Evolutionary conservation across 306 rosid species (phyloP).

Genomic region (Oemleria cerasiformis): DNA sequence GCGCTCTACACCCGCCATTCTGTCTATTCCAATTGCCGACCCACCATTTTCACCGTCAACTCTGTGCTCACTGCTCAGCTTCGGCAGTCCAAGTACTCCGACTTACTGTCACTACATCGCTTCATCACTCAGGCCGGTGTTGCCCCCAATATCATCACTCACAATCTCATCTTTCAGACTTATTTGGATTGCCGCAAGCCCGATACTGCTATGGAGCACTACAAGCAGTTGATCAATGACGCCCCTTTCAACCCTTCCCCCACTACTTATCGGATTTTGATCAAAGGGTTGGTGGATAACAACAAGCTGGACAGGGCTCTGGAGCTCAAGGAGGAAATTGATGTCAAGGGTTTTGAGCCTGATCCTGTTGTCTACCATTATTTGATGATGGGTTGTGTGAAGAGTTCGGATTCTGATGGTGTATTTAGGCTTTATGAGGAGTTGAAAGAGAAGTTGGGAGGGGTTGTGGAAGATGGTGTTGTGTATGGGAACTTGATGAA

Average conservation of each 20-base stretch:
- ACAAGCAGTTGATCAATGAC: slow-evolving; percentile 74
- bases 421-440: slow-evolving; percentile 64
- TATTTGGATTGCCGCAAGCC: slow-evolving; percentile 88
- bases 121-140: slow-evolving; percentile 94
- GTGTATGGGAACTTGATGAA: slow-evolving; percentile 85
- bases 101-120: slow-evolving; percentile 84
- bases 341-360: slow-evolving; percentile 49
- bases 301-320: slow-evolving; percentile 60
- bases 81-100: slow-evolving; percentile 85
- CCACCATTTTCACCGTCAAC: slow-evolving; percentile 87
- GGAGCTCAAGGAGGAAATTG: slow-evolving; percentile 78
- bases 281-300: slow-evolving; percentile 83
- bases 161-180: slow-evolving; percentile 83
- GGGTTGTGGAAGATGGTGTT: slow-evolving; percentile 66
- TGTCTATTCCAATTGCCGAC: slow-evolving; percentile 86
- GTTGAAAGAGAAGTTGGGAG: slow-evolving; percentile 58
- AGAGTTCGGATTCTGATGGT: slow-evolving; percentile 57
- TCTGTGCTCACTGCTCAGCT: slow-evolving; percentile 73
- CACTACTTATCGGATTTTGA: slow-evolving; percentile 64
- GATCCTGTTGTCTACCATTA: slow-evolving; percentile 72
- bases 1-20: slow-evolving; percentile 91
- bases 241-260: slow-evolving; percentile 90
- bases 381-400: slow-evolving; percentile 76
- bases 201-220: slow-evolving; percentile 86
- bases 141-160: slow-evolving; percentile 74